These are phyloP conservation scores for Pyrrhoderma noxium DNA, from an alignment of 1,284 basidiomycete species.

Conservation along the genomic window DNA sequence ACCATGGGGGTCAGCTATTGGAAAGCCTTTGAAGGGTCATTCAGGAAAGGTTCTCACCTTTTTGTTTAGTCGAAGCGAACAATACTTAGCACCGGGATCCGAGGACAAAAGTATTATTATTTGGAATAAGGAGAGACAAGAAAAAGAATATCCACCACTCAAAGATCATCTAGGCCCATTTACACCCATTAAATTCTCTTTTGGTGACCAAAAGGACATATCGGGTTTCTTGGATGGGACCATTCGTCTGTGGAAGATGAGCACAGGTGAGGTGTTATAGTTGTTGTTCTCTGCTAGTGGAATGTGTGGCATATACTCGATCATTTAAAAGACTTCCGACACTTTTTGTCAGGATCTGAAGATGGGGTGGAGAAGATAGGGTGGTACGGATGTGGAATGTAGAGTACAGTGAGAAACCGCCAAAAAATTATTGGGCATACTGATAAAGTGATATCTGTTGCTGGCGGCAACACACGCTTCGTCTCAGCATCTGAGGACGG, in stretches of 20 bases:
- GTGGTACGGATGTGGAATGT: slow-evolving; percentile 1
- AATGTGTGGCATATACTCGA: background rate
- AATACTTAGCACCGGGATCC: background rate
- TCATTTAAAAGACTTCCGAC: background rate
- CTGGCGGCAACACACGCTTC: slow-evolving; percentile 67
- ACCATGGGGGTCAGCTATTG: too few relatives aligned
- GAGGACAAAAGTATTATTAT: background rate
- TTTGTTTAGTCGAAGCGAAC: too few relatives aligned
- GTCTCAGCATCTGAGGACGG: slow-evolving; percentile 86
- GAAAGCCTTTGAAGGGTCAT: too few relatives aligned
- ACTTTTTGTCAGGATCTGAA: background rate
- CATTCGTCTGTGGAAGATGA: slow-evolving; percentile 4
- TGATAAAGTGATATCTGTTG: background rate
- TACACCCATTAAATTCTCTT: background rate
- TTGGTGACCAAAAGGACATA: background rate
- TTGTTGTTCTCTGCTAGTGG: background rate
- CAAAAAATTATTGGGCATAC: background rate
- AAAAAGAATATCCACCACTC: background rate
- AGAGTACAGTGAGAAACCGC: too few relatives aligned
- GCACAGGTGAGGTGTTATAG: background rate
- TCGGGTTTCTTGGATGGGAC: background rate
- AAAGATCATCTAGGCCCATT: background rate
- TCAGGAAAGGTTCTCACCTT: too few relatives aligned
- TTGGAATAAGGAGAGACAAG: background rate
- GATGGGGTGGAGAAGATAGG: too few relatives aligned